These are phyloP conservation scores for Kluyveromyces sp. DNA, from an alignment of 1,139 yeast genomes.

Conservation along the genomic window DNA sequence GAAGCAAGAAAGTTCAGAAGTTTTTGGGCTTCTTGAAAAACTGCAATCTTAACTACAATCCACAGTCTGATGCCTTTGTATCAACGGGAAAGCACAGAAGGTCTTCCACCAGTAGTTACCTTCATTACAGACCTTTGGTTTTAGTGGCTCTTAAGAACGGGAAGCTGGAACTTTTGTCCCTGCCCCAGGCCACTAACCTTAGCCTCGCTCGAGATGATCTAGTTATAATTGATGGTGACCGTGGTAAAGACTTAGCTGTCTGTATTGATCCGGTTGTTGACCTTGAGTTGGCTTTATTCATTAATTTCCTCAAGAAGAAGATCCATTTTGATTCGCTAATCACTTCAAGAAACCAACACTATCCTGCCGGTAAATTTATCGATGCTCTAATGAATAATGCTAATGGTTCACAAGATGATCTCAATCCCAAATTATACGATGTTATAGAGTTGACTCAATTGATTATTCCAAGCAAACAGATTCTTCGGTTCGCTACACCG, in stretches of 20 bases:
- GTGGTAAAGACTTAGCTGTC: slow-evolving; percentile 87
- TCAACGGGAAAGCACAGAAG: slow-evolving; percentile 14
- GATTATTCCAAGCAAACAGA: slow-evolving; percentile 53
- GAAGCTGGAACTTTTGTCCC: slow-evolving; percentile 72
- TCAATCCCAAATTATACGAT: slow-evolving; percentile 32
- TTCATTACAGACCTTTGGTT: slow-evolving; percentile 42
- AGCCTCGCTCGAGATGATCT: slow-evolving; percentile 61
- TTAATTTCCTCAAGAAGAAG: slow-evolving; percentile 71
- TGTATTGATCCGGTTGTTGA: slow-evolving; percentile 61
- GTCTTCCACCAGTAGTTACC: slow-evolving; percentile 15
- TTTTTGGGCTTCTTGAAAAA: slow-evolving; percentile 22
- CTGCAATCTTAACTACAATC: slow-evolving; percentile 21
- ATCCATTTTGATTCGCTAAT: slow-evolving; percentile 33
- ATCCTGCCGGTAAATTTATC: slow-evolving; percentile 25
- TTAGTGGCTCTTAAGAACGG: slow-evolving; percentile 84
- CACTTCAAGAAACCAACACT: slow-evolving; percentile 26
- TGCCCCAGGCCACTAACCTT: slow-evolving; percentile 50
- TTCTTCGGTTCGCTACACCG: slow-evolving; percentile 46
- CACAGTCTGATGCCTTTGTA: slow-evolving; percentile 14
- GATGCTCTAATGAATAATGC: slow-evolving; percentile 24
- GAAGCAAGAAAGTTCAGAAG: slow-evolving; percentile 9
- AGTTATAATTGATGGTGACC: slow-evolving; percentile 94
- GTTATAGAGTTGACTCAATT: slow-evolving; percentile 32
- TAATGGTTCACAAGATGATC: slow-evolving; percentile 17
- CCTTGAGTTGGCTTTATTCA: slow-evolving; percentile 69